Evolutionary conservation across 139 green algal genomes (phyloP), one percentile per base, ranked within the genome.

Genomic region (Microglena sp.): DNA sequence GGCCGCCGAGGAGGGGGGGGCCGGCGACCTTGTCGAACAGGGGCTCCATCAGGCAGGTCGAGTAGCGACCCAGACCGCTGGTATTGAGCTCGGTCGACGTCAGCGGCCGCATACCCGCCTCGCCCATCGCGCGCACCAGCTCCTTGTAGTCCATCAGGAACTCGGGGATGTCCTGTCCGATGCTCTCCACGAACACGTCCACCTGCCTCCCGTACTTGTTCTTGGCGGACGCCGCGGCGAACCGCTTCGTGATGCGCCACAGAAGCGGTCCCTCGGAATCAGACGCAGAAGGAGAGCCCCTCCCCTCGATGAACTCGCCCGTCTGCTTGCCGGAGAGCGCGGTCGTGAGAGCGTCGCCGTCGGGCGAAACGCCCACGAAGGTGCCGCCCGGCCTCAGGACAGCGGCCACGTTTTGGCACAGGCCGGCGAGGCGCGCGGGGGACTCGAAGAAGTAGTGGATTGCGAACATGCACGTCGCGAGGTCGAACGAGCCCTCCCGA

Each of bases 391-490:
- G 26, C n/a, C n/a, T 64, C 53, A 60, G 53, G 5, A 64, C 7
- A 11, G 15, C 43, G 29, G 24, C 29, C 56, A 44, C 56, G 56
- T 64, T 64, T 28, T 22, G 5, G 8, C 40, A 31, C 21, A 64
- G 8, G 7, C 56, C 56, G 31, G 24, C 31, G 8, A 44, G 6
- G 8, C 6, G 6, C 8, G 24, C 15, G 8, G 27, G 21, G 8
- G 18, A 15, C 21, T 28, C 21, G 53, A 60, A 60, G 24, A 60
- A 60, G 53, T 60, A 60, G 53, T 60, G 53, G 8, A 60, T 24
- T 7, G 53, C 53, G 53, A 60, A 60, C 53, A 60, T 60, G 53
- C 53, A 60, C 21, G 53, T 60, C 21, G 53, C 7, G 7, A 60
- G 53, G 7, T 60, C 53, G 53, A 60, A 60, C 53, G 7, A 26